phyloP scores from a whole-genome alignment of 2,329 filamentous ascomycete genomes.

The Monosporascus sp. region DNA sequence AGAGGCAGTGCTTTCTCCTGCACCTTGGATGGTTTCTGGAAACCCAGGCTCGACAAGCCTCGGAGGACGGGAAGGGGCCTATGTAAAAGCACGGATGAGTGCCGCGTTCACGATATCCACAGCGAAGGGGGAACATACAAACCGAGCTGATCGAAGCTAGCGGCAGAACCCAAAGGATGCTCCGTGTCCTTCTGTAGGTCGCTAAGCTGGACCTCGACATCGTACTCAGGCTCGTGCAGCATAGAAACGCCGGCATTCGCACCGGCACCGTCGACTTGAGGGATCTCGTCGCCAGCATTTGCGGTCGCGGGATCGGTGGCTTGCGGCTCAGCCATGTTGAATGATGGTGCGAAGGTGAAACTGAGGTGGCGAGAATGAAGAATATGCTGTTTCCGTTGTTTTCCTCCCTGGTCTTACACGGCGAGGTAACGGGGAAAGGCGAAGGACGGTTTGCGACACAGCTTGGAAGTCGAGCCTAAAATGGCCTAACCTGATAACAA shows the following conservation, averaged over 20 bases:
- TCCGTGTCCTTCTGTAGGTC: conserved; percentile 82
- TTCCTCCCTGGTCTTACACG: no score
- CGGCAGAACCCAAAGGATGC: conserved; percentile 81
- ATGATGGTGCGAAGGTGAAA: not conserved
- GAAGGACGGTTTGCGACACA: no score
- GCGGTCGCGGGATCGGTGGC: conserved; percentile 20
- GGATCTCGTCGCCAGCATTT: conserved; percentile 21
- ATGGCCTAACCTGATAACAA: no score
- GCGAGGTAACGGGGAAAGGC: no score
- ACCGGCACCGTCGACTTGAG: conserved; percentile 31
- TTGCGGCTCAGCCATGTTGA: conserved; percentile 42
- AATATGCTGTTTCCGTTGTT: not conserved
- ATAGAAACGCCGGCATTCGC: conserved; percentile 41
- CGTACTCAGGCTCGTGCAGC: conserved; percentile 68
- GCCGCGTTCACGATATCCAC: not conserved
- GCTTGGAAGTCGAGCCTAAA: no score
- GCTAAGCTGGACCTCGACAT: conserved; percentile 88
- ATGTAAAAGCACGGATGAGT: conserved; percentile 1
- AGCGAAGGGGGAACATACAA: conserved; percentile 52
- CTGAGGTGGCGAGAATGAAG: not conserved
- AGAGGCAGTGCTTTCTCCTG: conserved; percentile 92
- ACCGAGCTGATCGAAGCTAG: conserved; percentile 77
- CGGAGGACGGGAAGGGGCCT: conserved; percentile 50
- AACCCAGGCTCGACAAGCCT: conserved; percentile 75
- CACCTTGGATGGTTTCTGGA: conserved; percentile 94